These are phyloP conservation scores for Erythrophleum ivorense DNA, from an alignment of 331 rosid species.

Conservation along the genomic window DNA sequence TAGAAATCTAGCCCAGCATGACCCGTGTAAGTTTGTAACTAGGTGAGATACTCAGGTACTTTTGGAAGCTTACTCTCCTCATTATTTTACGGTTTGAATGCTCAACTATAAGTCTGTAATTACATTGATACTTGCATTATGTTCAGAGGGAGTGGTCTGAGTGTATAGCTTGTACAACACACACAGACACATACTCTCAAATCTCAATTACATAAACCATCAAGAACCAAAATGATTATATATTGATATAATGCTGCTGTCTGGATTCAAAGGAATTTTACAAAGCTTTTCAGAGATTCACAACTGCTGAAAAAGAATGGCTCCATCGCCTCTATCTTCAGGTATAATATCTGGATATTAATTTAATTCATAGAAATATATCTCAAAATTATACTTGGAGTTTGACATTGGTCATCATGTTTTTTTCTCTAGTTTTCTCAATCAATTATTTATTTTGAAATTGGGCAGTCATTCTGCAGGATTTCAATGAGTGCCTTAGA, in stretches of 20 bases:
- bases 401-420: slow-evolving; percentile 19
- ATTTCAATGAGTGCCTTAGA: slow-evolving; percentile 16
- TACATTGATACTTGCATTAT: slow-evolving; percentile 19
- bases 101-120: not conserved
- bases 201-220: not conserved
- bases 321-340: slow-evolving; percentile 73
- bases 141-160: not conserved
- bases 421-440: slow-evolving; percentile 11
- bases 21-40: not conserved
- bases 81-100: slow-evolving; percentile 17
- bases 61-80: not conserved
- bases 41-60: slow-evolving; percentile 11
- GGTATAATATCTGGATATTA: slow-evolving; percentile 52
- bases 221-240: slow-evolving; percentile 23
- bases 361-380: slow-evolving; percentile 25
- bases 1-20: not conserved
- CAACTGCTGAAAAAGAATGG: slow-evolving; percentile 56
- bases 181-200: not conserved
- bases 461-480: slow-evolving; percentile 9
- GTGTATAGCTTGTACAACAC: not conserved
- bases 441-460: slow-evolving; percentile 10
- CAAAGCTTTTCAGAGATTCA: slow-evolving; percentile 64
- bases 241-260: slow-evolving; percentile 30
- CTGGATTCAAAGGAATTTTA: slow-evolving; percentile 55
- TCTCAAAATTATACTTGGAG: slow-evolving; percentile 15